These are phyloP conservation scores for Trichocladium antarcticum DNA, from an alignment of 495 filamentous ascomycete species.

Conservation along the genomic window DNA sequence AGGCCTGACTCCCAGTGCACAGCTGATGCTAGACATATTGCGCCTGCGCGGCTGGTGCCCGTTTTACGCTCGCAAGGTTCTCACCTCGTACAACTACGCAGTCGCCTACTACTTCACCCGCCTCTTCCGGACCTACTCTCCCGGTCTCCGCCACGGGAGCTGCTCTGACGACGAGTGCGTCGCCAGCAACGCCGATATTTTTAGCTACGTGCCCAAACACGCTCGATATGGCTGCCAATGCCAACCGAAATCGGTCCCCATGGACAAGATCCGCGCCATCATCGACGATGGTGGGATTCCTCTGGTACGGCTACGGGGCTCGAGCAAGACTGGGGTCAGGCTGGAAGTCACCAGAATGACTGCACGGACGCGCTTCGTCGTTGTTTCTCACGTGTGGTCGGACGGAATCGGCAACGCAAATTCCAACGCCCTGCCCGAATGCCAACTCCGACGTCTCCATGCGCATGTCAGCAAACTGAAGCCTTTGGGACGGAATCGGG, in stretches of 20 bases:
- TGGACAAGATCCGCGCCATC: conserved; percentile 15
- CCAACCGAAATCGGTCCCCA: conserved; percentile 9
- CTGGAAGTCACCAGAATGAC: conserved; percentile 12
- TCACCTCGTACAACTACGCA: conserved; percentile 14
- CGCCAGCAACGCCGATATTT: conserved; percentile 14
- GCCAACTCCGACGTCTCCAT: conserved; percentile 15
- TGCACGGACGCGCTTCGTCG: conserved; percentile 10
- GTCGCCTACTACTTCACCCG: conserved; percentile 17
- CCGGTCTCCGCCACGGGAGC: conserved; percentile 3
- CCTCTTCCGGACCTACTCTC: conserved; percentile 9
- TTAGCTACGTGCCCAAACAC: conserved; percentile 14
- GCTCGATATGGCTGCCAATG: conserved; percentile 14
- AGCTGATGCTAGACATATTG: conserved; percentile 17
- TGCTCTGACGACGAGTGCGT: conserved; percentile 17
- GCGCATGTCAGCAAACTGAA: conserved; percentile 8
- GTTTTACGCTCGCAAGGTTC: conserved; percentile 12
- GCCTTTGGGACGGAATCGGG: background rate
- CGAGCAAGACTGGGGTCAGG: background rate
- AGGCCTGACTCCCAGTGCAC: conserved; percentile 9
- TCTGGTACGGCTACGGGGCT: conserved; percentile 7
- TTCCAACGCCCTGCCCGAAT: conserved; percentile 17
- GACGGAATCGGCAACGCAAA: conserved; percentile 11
- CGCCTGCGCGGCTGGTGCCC: conserved; percentile 18
- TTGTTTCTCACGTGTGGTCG: conserved; percentile 18
- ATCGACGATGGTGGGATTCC: conserved; percentile 14